A percentile compares a stretch with the other conserved stretches of the same genome.
These are phyloP conservation scores for Trichosporon coremiiforme DNA, from an alignment of 1,284 basidiomycete genomes.

Conservation along the genomic window DNA sequence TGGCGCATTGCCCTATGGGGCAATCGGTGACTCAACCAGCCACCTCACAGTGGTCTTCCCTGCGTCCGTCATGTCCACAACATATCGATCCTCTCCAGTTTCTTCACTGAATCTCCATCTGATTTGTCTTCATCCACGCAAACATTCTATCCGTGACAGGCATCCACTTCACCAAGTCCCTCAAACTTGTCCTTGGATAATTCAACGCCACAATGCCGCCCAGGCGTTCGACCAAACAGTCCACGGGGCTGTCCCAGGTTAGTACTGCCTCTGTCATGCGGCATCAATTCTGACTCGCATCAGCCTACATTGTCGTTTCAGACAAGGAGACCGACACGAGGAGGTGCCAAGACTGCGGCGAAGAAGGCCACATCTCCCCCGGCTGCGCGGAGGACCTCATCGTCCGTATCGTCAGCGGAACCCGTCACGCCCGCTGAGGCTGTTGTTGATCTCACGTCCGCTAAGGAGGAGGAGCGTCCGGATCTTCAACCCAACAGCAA, in stretches of 20 bases:
- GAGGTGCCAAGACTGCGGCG: constrained; percentile 23
- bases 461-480: constrained; percentile 28
- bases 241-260: constrained; percentile 35
- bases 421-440: constrained; percentile 6
- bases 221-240: constrained; percentile 33
- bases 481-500: constrained; percentile 59
- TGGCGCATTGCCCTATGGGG: constrained; percentile 1
- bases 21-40: constrained; percentile 20
- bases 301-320: constrained; percentile 42
- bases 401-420: constrained; percentile 18
- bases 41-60: constrained; percentile 3
- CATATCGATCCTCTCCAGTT: background rate
- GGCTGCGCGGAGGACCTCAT: constrained; percentile 14
- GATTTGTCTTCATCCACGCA: background rate
- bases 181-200: background rate
- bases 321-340: constrained; percentile 28
- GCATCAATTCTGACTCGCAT: background rate
- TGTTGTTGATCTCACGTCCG: constrained; percentile 13
- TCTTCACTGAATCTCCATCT: background rate
- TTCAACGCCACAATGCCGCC: constrained; percentile 30
- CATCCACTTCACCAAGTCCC: background rate
- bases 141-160: background rate
- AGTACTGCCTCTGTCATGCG: background rate
- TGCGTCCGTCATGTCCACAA: constrained; percentile 22
- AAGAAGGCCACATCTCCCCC: constrained; percentile 14